Percentiles rank a stretch among this genome's conserved stretches.
phyloP scores from a whole-genome alignment of 2,329 filamentous ascomycete species.

The Aureobasidium namibiae region DNA sequence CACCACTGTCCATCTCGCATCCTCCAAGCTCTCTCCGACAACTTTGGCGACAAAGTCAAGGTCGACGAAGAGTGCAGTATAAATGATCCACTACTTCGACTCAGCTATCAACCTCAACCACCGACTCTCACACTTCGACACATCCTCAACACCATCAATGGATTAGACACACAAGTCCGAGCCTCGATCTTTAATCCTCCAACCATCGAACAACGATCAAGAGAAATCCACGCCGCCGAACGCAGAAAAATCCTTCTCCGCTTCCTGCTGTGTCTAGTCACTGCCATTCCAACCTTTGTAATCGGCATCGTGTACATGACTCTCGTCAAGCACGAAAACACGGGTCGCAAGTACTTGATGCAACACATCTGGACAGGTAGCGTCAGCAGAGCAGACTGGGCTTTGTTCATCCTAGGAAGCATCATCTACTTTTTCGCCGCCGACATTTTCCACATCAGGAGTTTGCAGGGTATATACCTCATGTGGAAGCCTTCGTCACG shows the following conservation, averaged over 20 bases:
- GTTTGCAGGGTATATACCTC: constrained; percentile 66
- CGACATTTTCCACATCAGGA: constrained; percentile 73
- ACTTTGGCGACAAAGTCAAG: constrained; percentile 43
- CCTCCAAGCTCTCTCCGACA: constrained; percentile 41
- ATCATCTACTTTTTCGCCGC: constrained; percentile 82
- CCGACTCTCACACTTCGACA: constrained; percentile 67
- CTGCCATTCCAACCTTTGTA: constrained; percentile 75
- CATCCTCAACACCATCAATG: constrained; percentile 60
- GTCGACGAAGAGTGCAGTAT: constrained; percentile 50
- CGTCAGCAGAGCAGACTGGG: constrained; percentile 68
- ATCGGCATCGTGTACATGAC: constrained; percentile 90
- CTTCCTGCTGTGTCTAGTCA: constrained; percentile 58
- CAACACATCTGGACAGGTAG: constrained; percentile 57
- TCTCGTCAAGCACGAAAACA: constrained; percentile 55
- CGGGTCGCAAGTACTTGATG: constrained; percentile 59
- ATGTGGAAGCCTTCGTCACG: constrained; percentile 72
- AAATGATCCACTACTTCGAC: constrained; percentile 57
- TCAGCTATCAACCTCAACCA: constrained; percentile 61
- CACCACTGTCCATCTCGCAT: constrained; percentile 43
- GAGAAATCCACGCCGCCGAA: constrained; percentile 62
- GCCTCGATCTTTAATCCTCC: constrained; percentile 70
- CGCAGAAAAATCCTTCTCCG: constrained; percentile 60
- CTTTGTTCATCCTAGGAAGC: constrained; percentile 72
- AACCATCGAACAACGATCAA: constrained; percentile 74
- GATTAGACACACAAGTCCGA: constrained; percentile 56